Evolutionary conservation across 768 basidiomycete genomes (phyloP).

Genomic region (Zangia roseola): DNA sequence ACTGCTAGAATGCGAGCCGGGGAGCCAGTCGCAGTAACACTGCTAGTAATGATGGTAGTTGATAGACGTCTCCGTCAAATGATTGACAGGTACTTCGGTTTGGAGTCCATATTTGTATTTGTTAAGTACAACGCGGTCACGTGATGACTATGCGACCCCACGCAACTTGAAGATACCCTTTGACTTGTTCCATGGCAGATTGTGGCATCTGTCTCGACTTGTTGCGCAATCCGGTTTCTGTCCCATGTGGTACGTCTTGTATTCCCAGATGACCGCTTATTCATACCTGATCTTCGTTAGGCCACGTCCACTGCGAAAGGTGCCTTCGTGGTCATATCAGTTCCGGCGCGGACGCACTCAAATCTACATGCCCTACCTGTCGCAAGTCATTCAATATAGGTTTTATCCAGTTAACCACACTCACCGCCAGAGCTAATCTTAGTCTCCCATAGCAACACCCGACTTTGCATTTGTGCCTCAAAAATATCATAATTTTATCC

Average conservation of each 20-base stretch:
- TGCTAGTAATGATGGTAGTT: conserved; percentile 9
- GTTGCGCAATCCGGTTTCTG: conserved; percentile 52
- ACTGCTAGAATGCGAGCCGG: conserved; percentile 5
- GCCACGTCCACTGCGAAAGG: conserved; percentile 64
- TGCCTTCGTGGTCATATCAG: conserved; percentile 45
- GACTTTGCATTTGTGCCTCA: conserved; percentile 52
- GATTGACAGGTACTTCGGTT: not conserved
- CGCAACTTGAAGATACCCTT: not conserved
- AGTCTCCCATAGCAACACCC: conserved; percentile 38
- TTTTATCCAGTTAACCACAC: conserved; percentile 27
- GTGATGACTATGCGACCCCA: conserved; percentile 8
- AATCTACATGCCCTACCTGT: conserved; percentile 60
- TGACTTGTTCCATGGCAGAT: conserved; percentile 49
- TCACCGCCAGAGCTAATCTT: not conserved
- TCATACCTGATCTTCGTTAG: conserved; percentile 29
- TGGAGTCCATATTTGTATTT: conserved; percentile 23
- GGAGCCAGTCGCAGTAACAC: conserved; percentile 6
- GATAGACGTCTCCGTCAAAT: not conserved
- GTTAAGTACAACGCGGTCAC: conserved; percentile 29
- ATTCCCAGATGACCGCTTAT: not conserved
- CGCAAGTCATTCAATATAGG: conserved; percentile 54
- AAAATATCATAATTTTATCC: conserved; percentile 57
- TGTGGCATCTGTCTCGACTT: conserved; percentile 63
- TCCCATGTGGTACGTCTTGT: conserved; percentile 58
- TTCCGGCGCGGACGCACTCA: conserved; percentile 30